A percentile compares a stretch with the other conserved stretches of the same genome.
phyloP scores from a whole-genome alignment of 176 grass and related monocot species.

The Hordeum vulgare region MorexV3_pseudomolecules_assembly NC_058521.1:449843828-449844327 shows the following conservation, averaged over 20 bases:
- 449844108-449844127: not conserved
- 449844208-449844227: constrained; percentile 2
- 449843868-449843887: not conserved
- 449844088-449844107: not conserved
- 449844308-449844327: not conserved
- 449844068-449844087: not conserved
- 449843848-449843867: not conserved
- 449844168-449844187: not conserved
- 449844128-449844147: not conserved
- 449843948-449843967: not conserved
- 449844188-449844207: not conserved
- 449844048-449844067: not conserved
- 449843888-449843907: not conserved
- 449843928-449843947: not conserved
- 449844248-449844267: not conserved
- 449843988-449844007: not conserved
- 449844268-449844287: not conserved
- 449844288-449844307: not conserved
- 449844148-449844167: constrained; percentile 16
- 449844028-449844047: not conserved
- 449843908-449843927: not conserved
- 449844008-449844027: not conserved
- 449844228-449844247: constrained; percentile 1
- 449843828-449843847: not conserved
- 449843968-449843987: not conserved